Evolutionary conservation across 2,329 filamentous ascomycete species (phyloP).

Genomic region (Talaromyces islandicus): DNA sequence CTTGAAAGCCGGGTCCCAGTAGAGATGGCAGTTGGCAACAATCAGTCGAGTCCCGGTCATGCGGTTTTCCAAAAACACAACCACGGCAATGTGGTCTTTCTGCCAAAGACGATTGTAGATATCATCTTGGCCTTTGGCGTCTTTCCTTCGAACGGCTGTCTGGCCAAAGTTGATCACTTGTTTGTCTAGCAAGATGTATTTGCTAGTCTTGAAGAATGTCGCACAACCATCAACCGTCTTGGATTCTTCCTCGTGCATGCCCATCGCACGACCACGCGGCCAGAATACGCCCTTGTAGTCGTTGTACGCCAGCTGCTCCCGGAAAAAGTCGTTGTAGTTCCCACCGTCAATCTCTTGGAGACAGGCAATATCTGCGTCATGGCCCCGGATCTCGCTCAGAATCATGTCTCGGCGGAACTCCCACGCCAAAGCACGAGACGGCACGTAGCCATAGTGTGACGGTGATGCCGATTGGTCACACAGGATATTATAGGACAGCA

Average conservation of each 20-base stretch:
- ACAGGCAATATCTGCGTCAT: constrained; percentile 83
- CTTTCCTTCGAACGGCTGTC: constrained; percentile 86
- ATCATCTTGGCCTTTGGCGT: constrained; percentile 96
- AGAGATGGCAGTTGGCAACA: constrained; percentile 87
- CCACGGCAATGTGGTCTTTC: constrained; percentile 90
- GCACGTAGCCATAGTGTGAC: constrained; percentile 83
- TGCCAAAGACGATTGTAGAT: constrained; percentile 99
- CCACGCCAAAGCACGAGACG: constrained; percentile 76
- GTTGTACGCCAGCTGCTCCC: constrained; percentile 73
- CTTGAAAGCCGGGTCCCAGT: constrained; percentile 84
- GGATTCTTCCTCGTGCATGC: constrained; percentile 84
- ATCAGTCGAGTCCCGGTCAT: constrained; percentile 86
- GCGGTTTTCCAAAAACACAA: constrained; percentile 88
- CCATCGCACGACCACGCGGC: constrained; percentile 82
- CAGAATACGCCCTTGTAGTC: constrained; percentile 94
- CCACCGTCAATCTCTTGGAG: constrained; percentile 91
- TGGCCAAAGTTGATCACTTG: constrained; percentile 87
- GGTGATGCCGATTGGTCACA: constrained; percentile 89
- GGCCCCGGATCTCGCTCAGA: constrained; percentile 69
- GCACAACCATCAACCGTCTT: constrained; percentile 92
- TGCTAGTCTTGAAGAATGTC: constrained; percentile 92
- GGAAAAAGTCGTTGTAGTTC: constrained; percentile 86
- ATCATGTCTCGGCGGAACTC: constrained; percentile 79
- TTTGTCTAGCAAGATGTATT: constrained; percentile 91
- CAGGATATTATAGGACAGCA: constrained; percentile 91